phyloP scores from a whole-genome alignment of 2,329 filamentous ascomycete species.

The Paraphoma sp. region DNA sequence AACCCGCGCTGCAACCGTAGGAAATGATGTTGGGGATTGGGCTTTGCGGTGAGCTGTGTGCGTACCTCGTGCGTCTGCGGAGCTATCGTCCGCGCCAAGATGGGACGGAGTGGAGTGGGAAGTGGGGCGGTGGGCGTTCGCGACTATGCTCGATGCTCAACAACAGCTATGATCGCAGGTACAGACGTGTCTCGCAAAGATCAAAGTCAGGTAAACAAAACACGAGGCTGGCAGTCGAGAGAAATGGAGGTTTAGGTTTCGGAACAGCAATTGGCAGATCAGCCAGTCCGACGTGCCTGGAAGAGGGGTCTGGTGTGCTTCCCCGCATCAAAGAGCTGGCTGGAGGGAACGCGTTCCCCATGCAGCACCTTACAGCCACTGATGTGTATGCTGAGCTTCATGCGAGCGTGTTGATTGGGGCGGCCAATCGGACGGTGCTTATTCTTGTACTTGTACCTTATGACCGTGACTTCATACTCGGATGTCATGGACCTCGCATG shows the following conservation, averaged over 20 bases:
- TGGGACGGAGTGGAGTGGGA: neutral
- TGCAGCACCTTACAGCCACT: constrained; percentile 16
- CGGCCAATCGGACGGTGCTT: constrained; percentile 22
- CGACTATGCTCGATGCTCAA: neutral
- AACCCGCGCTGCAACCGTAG: constrained; percentile 12
- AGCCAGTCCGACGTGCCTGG: constrained; percentile 25
- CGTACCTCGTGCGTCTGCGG: constrained; percentile 17
- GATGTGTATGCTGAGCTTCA: constrained; percentile 8
- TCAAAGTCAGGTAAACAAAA: constrained; percentile 1
- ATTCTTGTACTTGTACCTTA: constrained; percentile 7
- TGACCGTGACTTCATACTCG: constrained; percentile 2
- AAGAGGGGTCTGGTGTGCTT: constrained; percentile 29
- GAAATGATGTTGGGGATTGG: constrained; percentile 5
- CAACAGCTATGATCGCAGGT: constrained; percentile 2
- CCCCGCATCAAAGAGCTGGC: constrained; percentile 33
- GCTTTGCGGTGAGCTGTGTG: constrained; percentile 2
- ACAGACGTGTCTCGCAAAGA: neutral
- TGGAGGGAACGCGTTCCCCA: constrained; percentile 2
- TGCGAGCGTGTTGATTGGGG: constrained; percentile 3
- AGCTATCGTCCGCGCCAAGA: constrained; percentile 9
- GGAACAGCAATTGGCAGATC: neutral
- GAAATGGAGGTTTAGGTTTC: constrained; percentile 11
- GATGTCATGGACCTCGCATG: neutral
- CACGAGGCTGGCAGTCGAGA: constrained; percentile 19
- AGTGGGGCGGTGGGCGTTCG: constrained; percentile 4